A percentile compares a stretch with the other conserved stretches of the same genome.
These are phyloP conservation scores for Thermomucor indicae-seudaticae DNA, from an alignment of 371 early-diverging fungal genomes.

Conservation along the genomic window DNA sequence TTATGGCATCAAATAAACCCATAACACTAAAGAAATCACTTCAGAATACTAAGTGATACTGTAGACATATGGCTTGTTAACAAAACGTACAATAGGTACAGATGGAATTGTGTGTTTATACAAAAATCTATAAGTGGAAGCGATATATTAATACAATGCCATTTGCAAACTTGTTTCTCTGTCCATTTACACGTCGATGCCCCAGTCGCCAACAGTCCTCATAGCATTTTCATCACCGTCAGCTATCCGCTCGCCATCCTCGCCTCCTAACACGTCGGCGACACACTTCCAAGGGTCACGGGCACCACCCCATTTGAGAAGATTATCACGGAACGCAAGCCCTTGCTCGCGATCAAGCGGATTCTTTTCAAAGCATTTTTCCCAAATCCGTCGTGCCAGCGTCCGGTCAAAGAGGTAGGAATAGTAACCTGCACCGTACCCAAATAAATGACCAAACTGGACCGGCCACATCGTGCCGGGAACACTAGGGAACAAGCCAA, in stretches of 20 bases:
- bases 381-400: conserved; percentile 78
- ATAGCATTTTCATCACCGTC: conserved; percentile 67
- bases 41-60: too few species aligned
- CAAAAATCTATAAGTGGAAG: too few species aligned
- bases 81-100: too few species aligned
- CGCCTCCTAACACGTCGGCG: conserved; percentile 56
- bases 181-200: conserved; percentile 43
- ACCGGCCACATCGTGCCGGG: conserved; percentile 84
- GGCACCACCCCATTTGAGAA: conserved; percentile 92
- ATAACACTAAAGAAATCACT: too few species aligned
- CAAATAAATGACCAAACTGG: conserved; percentile 88
- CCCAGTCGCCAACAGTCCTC: conserved; percentile 78
- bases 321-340: conserved; percentile 65
- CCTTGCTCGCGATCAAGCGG: conserved; percentile 50
- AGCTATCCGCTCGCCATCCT: conserved; percentile 56
- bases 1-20: too few species aligned
- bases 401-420: conserved; percentile 87
- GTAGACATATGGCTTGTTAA: too few species aligned
- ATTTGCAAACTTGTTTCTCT: too few species aligned
- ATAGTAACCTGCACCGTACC: conserved; percentile 93
- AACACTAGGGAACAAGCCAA: conserved; percentile 62
- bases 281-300: conserved; percentile 87
- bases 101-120: too few species aligned
- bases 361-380: conserved; percentile 59
- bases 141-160: too few species aligned